A percentile compares a stretch with the other conserved stretches of the same genome.
Conservation (phyloP, 2,329 filamentous ascomycete species). For the Neopestalotiopsis rosae region DNA sequence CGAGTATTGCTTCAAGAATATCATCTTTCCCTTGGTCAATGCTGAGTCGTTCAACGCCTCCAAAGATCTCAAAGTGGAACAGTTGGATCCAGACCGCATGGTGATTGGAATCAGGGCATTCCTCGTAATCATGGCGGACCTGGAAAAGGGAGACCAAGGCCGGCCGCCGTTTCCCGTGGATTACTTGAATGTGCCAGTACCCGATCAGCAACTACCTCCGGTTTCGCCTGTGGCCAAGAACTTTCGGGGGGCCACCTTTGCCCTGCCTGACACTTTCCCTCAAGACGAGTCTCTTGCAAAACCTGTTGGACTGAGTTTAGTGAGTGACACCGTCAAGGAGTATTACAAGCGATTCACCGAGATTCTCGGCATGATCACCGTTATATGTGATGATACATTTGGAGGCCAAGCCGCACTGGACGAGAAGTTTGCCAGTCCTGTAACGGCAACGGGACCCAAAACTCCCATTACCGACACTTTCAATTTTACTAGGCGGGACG, state of each 20-base stretch:
- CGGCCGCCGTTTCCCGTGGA: conserved; percentile 83
- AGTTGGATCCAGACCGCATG: conserved; percentile 93
- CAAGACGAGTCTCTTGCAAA: conserved; percentile 71
- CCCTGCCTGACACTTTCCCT: conserved; percentile 32
- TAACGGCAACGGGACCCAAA: conserved; percentile 68
- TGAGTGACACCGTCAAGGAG: conserved; percentile 80
- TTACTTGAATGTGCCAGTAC: conserved; percentile 46
- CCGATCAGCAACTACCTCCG: conserved; percentile 47
- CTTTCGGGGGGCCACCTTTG: conserved; percentile 32
- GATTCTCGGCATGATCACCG: conserved; percentile 92
- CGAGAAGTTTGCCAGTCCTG: conserved; percentile 87
- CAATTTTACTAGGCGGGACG: conserved; percentile 85
- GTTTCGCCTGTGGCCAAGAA: conserved; percentile 56
- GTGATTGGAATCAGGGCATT: conserved; percentile 97
- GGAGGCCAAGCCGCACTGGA: conserved; percentile 94
- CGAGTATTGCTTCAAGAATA: conserved; percentile 88
- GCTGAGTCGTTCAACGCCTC: conserved; percentile 83
- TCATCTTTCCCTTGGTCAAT: conserved; percentile 96
- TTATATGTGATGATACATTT: conserved; percentile 96
- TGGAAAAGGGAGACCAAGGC: conserved; percentile 81
- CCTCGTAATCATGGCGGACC: conserved; percentile 87
- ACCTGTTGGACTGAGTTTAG: conserved; percentile 63
- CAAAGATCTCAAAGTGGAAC: conserved; percentile 83
- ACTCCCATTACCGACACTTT: conserved; percentile 96
- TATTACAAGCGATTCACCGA: conserved; percentile 93